These are phyloP conservation scores for Comarum palustre DNA, from an alignment of 306 rosid genomes.

Conservation along the genomic window DNA sequence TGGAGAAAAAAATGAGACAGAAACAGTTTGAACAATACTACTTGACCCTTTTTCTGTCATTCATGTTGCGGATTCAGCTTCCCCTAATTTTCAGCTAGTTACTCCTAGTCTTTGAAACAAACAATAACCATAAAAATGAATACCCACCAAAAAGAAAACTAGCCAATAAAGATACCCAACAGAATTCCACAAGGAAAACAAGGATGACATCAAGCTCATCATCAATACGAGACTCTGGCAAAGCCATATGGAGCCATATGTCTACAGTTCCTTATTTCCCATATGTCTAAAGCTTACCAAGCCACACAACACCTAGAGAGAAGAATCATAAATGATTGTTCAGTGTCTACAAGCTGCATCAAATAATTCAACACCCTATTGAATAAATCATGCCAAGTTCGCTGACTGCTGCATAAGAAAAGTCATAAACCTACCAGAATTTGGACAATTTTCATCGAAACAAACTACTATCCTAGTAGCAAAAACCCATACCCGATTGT, in stretches of 20 bases:
- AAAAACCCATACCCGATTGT: not conserved
- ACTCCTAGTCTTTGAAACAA: not conserved
- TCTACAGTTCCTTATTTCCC: not conserved
- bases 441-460: not conserved
- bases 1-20: not conserved
- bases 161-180: not conserved
- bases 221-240: not conserved
- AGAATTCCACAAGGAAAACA: slow-evolving; percentile 5
- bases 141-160: not conserved
- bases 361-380: not conserved
- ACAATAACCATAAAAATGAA: slow-evolving; percentile 9
- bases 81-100: not conserved
- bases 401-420: not conserved
- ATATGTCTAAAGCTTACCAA: slow-evolving; percentile 3
- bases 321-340: not conserved
- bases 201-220: not conserved
- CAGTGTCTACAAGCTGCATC: not conserved
- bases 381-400: not conserved
- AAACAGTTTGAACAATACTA: not conserved
- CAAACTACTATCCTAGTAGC: not conserved
- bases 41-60: not conserved
- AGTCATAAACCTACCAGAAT: not conserved
- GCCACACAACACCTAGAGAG: not conserved
- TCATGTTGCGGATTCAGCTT: not conserved
- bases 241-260: not conserved